Evolutionary conservation across 2,329 filamentous ascomycete genomes (phyloP), one percentile per base, ranked within the genome.

Genomic region (Byssoonygena ceratinophila): DNA sequence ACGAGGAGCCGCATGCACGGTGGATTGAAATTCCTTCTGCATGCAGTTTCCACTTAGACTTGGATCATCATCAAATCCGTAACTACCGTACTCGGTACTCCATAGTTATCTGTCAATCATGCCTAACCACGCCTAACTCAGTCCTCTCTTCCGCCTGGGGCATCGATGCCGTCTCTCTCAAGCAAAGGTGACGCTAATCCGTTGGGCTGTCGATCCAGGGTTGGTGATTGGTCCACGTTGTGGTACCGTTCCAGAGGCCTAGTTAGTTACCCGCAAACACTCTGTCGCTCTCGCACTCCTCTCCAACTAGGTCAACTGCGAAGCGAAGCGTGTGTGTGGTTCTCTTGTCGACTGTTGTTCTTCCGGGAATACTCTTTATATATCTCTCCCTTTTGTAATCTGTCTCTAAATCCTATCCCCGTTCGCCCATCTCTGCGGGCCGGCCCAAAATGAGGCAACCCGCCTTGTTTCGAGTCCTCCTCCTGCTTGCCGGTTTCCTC

Each of bases 401-500:
- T 36, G 11, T 27, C 14, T n/a, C n/a, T n/a, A n/a, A 23, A 14
- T 8, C 23, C 12, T 44, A 25, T 27, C 39, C 29, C 18, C 20
- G 47, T 49, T 49, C 22, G 46, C 11, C 46, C 36, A 29, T 40
- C 11, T 46, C 32, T 36, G 18, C 18, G 31, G 29, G 44, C 43
- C 36, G 41, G 55, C 58, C 51, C 54, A 81, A 71, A 60, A 94
- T 94, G 87, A 89, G 78, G 78, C 71, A 82, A 61, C 75, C 80
- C 54, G 63, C 70, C 56, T 72, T 82, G 60, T 72, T 86, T 61
- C 49, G 41, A 36, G 29, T 51, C 29, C 77, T 84, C 50, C 63
- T 91, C 59, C 76, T 86, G 68, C 77, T 91, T 55, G 71, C 87
- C 68, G 80, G 81, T 72, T 71, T 84, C 59, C 79, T 78, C 55